Conservation (phyloP, 108 stramenopile species). For the Schizochytrium sp. region DNA sequence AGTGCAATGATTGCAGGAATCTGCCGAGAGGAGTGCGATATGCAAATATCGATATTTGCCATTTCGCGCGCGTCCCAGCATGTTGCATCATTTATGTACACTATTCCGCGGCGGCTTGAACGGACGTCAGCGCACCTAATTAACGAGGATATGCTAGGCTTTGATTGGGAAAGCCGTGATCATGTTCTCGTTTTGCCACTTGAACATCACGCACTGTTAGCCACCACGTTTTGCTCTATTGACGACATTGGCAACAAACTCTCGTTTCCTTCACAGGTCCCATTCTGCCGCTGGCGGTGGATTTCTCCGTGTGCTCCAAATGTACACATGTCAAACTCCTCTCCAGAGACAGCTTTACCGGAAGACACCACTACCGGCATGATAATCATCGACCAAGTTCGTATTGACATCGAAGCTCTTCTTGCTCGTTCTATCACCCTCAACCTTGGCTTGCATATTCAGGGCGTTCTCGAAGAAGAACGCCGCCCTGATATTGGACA, state of each 20-base stretch:
- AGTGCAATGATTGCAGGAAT: neutral
- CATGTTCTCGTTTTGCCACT: constrained; percentile 3
- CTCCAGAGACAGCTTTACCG: neutral
- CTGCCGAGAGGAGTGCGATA: neutral
- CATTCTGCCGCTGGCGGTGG: constrained; percentile 32
- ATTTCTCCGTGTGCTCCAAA: neutral
- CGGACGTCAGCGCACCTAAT: neutral
- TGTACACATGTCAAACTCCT: constrained; percentile 5
- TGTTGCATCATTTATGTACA: neutral
- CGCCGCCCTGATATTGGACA: neutral
- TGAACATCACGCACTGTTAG: neutral
- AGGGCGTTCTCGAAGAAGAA: neutral
- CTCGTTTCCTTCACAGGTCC: neutral
- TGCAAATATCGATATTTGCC: neutral
- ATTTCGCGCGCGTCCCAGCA: constrained; percentile 26
- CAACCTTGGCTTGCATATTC: neutral
- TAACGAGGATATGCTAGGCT: constrained; percentile 7
- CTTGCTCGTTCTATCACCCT: neutral
- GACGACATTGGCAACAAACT: neutral
- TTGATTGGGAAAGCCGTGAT: neutral
- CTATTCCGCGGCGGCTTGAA: neutral
- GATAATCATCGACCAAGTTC: constrained; percentile 25
- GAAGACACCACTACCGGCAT: neutral
- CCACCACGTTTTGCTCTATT: neutral
- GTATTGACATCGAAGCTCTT: neutral